Evolutionary conservation across 1,139 yeast species (phyloP).

Genomic region (Debaryomyces robertsiae): DNA sequence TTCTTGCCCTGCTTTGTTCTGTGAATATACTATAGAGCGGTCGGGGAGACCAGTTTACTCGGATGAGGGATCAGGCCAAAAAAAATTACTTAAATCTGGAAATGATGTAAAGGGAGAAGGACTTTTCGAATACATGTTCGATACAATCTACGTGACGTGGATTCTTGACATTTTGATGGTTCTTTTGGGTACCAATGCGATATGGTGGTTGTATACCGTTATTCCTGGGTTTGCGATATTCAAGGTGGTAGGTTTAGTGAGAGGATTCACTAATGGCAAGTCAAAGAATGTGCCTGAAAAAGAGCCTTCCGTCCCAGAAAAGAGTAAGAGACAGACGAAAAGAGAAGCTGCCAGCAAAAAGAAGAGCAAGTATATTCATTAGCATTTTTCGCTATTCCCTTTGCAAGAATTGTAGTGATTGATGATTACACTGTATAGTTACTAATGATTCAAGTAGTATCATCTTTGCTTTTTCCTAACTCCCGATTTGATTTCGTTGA

Average conservation of each 20-base stretch:
- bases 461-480: not conserved
- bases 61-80: conserved; percentile 35
- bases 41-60: conserved; percentile 66
- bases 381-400: conserved; percentile 9
- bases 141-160: conserved; percentile 72
- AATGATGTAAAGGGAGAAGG: conserved; percentile 69
- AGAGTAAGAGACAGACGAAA: conserved; percentile 54
- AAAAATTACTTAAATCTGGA: conserved; percentile 53
- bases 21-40: conserved; percentile 61
- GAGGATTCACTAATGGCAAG: conserved; percentile 24
- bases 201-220: conserved; percentile 58
- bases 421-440: too few relatives aligned
- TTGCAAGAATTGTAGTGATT: too few relatives aligned
- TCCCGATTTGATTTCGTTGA: not conserved
- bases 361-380: conserved; percentile 34
- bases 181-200: conserved; percentile 56
- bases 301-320: conserved; percentile 19
- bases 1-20: conserved; percentile 57
- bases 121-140: conserved; percentile 76
- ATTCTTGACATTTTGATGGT: conserved; percentile 57
- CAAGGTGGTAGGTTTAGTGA: conserved; percentile 41
- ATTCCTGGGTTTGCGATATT: conserved; percentile 57
- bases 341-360: conserved; percentile 49
- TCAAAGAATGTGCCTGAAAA: conserved; percentile 15
- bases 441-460: too few relatives aligned